Evolutionary conservation across 768 basidiomycete species (phyloP).

Genomic region (Phanerochaete carnosa): DNA sequence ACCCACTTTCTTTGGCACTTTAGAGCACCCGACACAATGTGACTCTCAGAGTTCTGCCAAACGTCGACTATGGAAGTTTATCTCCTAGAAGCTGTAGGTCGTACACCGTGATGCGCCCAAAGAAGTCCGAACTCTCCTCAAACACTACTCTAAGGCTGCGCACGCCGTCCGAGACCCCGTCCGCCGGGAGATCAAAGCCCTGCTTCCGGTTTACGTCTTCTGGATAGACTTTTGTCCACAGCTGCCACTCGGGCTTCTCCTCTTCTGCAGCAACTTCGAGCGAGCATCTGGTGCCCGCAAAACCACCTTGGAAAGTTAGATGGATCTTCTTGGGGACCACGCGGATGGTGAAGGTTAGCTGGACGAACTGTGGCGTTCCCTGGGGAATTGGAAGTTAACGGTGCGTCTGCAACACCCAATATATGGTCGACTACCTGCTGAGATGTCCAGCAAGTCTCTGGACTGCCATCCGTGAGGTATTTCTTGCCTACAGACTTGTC

Average conservation of each 20-base stretch:
- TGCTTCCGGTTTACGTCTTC: slow-evolving; percentile 79
- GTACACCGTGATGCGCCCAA: slow-evolving; percentile 76
- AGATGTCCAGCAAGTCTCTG: slow-evolving; percentile 85
- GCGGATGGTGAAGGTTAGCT: slow-evolving; percentile 51
- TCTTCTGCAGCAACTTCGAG: slow-evolving; percentile 38
- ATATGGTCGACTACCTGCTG: slow-evolving; percentile 49
- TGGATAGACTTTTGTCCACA: slow-evolving; percentile 60
- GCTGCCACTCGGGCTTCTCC: slow-evolving; percentile 43
- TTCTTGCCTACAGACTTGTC: slow-evolving; percentile 74
- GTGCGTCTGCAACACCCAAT: not conserved
- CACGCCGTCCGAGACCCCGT: slow-evolving; percentile 29
- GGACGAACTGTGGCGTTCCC: slow-evolving; percentile 78
- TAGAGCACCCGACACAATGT: not conserved
- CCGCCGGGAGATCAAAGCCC: slow-evolving; percentile 48
- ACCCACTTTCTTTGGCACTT: not conserved
- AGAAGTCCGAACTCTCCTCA: slow-evolving; percentile 82
- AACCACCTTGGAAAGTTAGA: slow-evolving; percentile 83
- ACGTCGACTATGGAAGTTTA: not conserved
- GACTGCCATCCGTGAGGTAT: slow-evolving; percentile 61
- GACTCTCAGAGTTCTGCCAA: not conserved
- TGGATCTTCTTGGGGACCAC: slow-evolving; percentile 55
- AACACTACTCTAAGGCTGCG: slow-evolving; percentile 63
- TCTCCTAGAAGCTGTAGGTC: slow-evolving; percentile 38
- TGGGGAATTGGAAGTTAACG: slow-evolving; percentile 24
- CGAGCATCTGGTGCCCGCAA: slow-evolving; percentile 67